A percentile compares a stretch with the other conserved stretches of the same genome.
phyloP scores from a whole-genome alignment of 345 rosid species.

The Clausena lansium region DNA sequence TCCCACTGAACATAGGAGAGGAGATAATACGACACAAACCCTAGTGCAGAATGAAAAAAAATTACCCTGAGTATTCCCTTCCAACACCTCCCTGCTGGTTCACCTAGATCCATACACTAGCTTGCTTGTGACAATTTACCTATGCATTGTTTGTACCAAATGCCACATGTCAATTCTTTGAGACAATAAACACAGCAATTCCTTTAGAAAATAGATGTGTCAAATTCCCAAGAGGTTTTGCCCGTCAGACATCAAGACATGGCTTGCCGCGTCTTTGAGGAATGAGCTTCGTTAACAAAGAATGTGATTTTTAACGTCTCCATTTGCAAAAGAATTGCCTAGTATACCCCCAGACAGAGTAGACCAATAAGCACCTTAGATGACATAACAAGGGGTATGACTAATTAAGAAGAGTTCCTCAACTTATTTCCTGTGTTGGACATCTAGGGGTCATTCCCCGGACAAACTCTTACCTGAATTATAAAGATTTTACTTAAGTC shows the following conservation, averaged over 20 bases:
- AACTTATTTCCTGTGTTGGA: not conserved
- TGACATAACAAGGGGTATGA: not conserved
- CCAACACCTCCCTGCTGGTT: not conserved
- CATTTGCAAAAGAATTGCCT: not conserved
- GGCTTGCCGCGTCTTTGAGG: not conserved
- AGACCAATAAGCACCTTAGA: not conserved
- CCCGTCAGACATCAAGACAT: not conserved
- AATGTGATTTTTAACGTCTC: not conserved
- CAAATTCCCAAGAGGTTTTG: not conserved
- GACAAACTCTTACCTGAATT: not conserved
- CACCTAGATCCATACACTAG: not conserved
- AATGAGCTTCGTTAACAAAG: not conserved
- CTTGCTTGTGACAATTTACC: not conserved
- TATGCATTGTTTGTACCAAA: not conserved
- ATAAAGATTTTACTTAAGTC: not conserved
- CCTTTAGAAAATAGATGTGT: not conserved
- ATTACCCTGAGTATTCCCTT: not conserved
- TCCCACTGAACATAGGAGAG: not conserved
- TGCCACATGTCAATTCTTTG: not conserved
- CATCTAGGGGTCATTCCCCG: not conserved
- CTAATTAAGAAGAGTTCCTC: not conserved
- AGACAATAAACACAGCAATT: not conserved
- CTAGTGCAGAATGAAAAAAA: not conserved
- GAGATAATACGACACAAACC: not conserved
- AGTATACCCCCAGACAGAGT: not conserved